phyloP scores from a whole-genome alignment of 1,284 basidiomycete species.

The Cryptococcus hybrid region DNA sequence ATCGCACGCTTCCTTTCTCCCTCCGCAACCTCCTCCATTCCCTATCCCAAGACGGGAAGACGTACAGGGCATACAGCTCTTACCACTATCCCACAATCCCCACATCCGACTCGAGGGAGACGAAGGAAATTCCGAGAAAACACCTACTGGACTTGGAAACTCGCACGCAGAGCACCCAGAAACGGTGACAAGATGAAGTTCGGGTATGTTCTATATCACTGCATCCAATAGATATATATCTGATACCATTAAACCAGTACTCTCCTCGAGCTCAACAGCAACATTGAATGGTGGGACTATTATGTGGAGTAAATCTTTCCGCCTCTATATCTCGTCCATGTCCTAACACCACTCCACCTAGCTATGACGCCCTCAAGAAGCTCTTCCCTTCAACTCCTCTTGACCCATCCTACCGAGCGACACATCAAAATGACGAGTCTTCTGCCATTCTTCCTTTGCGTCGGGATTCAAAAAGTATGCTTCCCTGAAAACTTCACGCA shows the following conservation, averaged over 20 bases:
- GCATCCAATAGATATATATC: background rate
- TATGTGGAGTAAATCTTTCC: slow-evolving; percentile 61
- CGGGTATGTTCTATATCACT: slow-evolving; percentile 36
- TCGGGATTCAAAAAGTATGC: slow-evolving; percentile 45
- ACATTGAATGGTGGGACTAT: slow-evolving; percentile 91
- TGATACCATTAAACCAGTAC: slow-evolving; percentile 48
- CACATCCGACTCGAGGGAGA: background rate
- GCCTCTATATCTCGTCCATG: background rate
- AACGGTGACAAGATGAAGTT: slow-evolving; percentile 52
- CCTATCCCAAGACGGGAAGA: no score
- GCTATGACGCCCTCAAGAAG: slow-evolving; percentile 85
- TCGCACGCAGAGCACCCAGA: slow-evolving; percentile 17
- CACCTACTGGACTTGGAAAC: slow-evolving; percentile 31
- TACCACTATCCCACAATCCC: slow-evolving; percentile 4
- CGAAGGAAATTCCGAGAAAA: background rate
- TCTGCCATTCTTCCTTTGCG: slow-evolving; percentile 46
- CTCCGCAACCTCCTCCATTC: no score
- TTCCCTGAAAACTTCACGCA: slow-evolving; percentile 65
- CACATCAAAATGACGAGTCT: slow-evolving; percentile 66
- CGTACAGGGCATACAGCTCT: background rate
- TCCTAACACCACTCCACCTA: slow-evolving; percentile 27
- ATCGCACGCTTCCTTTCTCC: no score
- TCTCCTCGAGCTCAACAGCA: slow-evolving; percentile 88
- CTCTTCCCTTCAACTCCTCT: slow-evolving; percentile 51
- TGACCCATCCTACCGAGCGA: slow-evolving; percentile 42